Base-by-base conservation (phyloP, 2,329 filamentous ascomycete species). In the Sclerotinia minor region DNA sequence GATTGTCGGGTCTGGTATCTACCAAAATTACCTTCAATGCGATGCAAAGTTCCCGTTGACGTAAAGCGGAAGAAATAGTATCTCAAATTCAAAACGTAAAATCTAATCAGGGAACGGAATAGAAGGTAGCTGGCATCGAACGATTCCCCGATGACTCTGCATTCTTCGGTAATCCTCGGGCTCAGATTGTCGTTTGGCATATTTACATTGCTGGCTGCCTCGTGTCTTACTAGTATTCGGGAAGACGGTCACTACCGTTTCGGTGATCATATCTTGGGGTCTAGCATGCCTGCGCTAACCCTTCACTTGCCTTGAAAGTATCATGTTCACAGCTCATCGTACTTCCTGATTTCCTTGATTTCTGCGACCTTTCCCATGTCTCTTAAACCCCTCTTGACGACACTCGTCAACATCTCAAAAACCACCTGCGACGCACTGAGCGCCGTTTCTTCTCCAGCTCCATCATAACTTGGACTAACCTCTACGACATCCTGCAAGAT, bases 381-480 rank as follows among this genome's bases (percentile, higher is more conserved):
- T 53, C 79, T 80, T 68, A 80, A 79, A 8, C 81, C 84, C 74
- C 79, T 85, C 80, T 87, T 89, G 8, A 90, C 88, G 79, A 90
- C 88, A 69, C 84, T 91, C 50, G 89, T 96, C 77, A 96, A 78
- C n/a, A 96, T 84, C 81, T 96, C 93, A 77, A 89, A 96, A 0
- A 87, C 91, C 50, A 96, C 85, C 83, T 96, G 92, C 52, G 92
- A 92, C 2, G 87, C 93, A 21, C 92, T 92, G 71, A 96, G 79
- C 17, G 92, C 91, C 50, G 92, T 97, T 75, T 89, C 89, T 81
- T 96, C 93, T 1, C 88, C 91, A 8, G 81, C 81, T 15, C 89
- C 89, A 81, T 97, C 92, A 76, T 96, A 97, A 17, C 90, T 90
- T 0, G 93, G 93, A 54, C 89, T 87, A 11, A 96, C 92, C 82